phyloP scores from a whole-genome alignment of 192 early-diverging fungal genomes.

The Backusella australiensis region DNA sequence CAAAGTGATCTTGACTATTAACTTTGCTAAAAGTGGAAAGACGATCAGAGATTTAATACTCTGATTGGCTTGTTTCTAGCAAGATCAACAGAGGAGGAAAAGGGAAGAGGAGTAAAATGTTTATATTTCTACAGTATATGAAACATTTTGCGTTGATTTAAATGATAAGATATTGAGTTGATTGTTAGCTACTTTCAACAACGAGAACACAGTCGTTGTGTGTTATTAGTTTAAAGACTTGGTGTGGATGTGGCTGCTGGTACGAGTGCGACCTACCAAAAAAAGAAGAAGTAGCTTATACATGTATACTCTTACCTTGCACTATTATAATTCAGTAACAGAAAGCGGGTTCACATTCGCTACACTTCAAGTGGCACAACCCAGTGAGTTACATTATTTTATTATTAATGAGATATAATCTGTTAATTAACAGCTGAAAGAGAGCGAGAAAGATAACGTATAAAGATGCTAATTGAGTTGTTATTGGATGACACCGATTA shows the following conservation, averaged over 20 bases:
- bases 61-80: neutral
- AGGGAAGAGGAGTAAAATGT: neutral
- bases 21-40: neutral
- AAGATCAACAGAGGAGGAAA: neutral
- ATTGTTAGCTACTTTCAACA: no score
- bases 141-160: neutral
- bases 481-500: neutral
- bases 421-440: neutral
- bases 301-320: no score
- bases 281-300: no score
- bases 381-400: neutral
- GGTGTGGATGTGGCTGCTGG: neutral
- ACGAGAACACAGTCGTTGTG: no score
- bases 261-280: neutral
- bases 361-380: neutral
- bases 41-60: neutral
- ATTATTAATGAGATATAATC: neutral
- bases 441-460: neutral
- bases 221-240: no score
- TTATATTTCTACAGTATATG: neutral
- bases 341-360: neutral
- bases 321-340: no score
- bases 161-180: neutral
- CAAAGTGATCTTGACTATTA: neutral
- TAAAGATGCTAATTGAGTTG: neutral